These are phyloP conservation scores for Picea abies DNA, from an alignment of 83 land plant species.

Conservation along the genomic window DNA sequence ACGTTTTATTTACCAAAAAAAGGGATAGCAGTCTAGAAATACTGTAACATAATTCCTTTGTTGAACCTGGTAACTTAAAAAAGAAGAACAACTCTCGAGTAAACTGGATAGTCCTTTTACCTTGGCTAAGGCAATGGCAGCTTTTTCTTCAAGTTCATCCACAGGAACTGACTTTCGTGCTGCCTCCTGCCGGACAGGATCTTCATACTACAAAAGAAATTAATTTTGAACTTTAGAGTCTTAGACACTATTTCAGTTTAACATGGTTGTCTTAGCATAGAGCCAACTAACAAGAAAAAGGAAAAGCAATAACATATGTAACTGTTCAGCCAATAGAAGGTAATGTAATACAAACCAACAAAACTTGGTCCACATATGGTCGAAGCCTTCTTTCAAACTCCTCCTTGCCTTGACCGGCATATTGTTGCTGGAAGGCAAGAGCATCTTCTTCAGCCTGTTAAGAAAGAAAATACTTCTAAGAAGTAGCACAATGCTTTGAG, in stretches of 20 bases:
- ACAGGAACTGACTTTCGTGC: conserved; percentile 68
- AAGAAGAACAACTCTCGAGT: too few species aligned
- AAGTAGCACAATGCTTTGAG: not conserved
- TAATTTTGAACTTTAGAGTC: not conserved
- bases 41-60: too few species aligned
- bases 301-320: not conserved
- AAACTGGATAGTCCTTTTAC: conserved; percentile 17
- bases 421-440: conserved; percentile 44
- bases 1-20: too few species aligned
- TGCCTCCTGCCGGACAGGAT: conserved; percentile 62
- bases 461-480: not conserved
- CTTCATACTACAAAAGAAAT: conserved; percentile 63
- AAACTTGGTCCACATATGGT: conserved; percentile 51
- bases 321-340: not conserved
- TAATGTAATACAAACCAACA: conserved; percentile 33
- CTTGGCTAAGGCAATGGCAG: conserved; percentile 71
- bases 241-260: conserved; percentile 3
- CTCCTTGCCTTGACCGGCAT: conserved; percentile 22
- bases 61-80: too few species aligned
- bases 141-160: conserved; percentile 80
- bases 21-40: too few species aligned
- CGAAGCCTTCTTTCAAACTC: conserved; percentile 43
- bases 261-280: not conserved
- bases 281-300: not conserved
- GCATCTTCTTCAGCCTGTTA: conserved; percentile 82